Evolutionary conservation across 2,329 filamentous ascomycete genomes (phyloP).

Genomic region (Aspergillus spinulosporus): DNA sequence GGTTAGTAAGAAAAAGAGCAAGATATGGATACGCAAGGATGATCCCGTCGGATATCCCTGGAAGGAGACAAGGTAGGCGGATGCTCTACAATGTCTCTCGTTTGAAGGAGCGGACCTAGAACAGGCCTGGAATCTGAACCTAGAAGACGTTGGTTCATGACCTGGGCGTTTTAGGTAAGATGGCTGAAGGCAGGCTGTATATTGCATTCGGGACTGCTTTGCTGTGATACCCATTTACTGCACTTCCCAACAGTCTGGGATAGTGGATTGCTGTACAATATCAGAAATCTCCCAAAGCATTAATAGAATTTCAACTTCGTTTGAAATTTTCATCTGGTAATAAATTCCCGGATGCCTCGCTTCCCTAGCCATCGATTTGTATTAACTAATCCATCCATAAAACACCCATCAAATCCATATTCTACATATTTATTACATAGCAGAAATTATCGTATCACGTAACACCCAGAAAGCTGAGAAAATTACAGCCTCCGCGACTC

Average conservation of each 20-base stretch:
- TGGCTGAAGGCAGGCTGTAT: too few relatives aligned
- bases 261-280: not conserved
- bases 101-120: not conserved
- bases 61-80: conserved; percentile 49
- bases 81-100: too few relatives aligned
- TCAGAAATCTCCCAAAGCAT: not conserved
- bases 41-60: conserved; percentile 68
- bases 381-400: not conserved
- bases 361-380: too few relatives aligned
- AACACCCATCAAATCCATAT: not conserved
- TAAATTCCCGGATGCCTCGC: not conserved
- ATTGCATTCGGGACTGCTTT: not conserved
- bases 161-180: too few relatives aligned
- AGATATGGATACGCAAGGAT: conserved; percentile 83
- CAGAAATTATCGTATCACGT: conserved; percentile 7
- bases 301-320: too few relatives aligned
- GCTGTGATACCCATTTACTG: conserved; percentile 6
- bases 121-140: not conserved
- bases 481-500: conserved; percentile 1
- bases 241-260: not conserved
- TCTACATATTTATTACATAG: conserved; percentile 1
- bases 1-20: conserved; percentile 81
- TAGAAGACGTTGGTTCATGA: not conserved
- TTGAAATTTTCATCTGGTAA: not conserved
- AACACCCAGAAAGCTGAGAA: not conserved